phyloP scores from a whole-genome alignment of 768 basidiomycete species.

The Lentinula lateritia region DNA sequence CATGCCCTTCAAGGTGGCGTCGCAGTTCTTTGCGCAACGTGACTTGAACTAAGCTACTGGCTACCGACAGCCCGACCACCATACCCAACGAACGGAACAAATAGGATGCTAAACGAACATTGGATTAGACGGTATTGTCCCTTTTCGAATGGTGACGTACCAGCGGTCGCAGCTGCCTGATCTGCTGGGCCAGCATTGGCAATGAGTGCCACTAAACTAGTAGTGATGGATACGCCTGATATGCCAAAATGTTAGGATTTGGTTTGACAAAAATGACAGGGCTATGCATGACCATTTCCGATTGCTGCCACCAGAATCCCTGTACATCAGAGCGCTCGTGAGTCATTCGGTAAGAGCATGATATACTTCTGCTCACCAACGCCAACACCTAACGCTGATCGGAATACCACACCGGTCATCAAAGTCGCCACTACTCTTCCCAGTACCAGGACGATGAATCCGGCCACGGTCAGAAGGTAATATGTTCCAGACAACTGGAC shows the following conservation, averaged over 20 bases:
- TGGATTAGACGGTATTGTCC: background rate
- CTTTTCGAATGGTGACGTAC: conserved; percentile 2
- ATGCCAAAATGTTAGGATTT: background rate
- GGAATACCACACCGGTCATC: conserved; percentile 16
- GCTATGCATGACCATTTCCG: conserved; percentile 9
- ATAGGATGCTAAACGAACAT: background rate
- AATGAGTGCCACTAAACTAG: conserved; percentile 28
- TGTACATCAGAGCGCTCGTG: background rate
- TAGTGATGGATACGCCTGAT: conserved; percentile 15
- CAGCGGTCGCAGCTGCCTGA: conserved; percentile 31
- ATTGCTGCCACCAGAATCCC: background rate
- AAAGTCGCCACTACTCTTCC: conserved; percentile 17
- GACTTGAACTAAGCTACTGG: background rate
- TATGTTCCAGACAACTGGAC: conserved; percentile 29
- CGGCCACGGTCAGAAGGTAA: conserved; percentile 19
- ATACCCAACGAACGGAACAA: background rate
- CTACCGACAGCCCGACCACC: background rate
- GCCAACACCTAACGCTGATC: background rate
- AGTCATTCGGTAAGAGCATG: background rate
- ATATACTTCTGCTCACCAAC: background rate
- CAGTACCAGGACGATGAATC: conserved; percentile 14
- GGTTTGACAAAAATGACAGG: background rate
- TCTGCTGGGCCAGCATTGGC: conserved; percentile 27
- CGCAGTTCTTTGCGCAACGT: background rate
- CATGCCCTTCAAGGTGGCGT: background rate